These are phyloP conservation scores for Pleurotus tuoliensis DNA, from an alignment of 768 basidiomycete genomes.

Conservation along the genomic window DNA sequence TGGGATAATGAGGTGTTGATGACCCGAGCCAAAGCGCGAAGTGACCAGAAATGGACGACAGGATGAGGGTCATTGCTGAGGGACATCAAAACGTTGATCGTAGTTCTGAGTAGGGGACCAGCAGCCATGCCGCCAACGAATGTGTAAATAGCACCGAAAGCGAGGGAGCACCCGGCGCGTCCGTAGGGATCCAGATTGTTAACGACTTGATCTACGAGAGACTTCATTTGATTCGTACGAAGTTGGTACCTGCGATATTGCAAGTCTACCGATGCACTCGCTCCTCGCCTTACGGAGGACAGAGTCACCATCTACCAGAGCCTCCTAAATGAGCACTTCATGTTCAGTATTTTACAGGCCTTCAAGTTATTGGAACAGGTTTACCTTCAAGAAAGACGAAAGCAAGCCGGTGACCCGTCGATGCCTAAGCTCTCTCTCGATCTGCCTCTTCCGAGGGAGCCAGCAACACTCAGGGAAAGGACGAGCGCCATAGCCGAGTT, in stretches of 20 bases:
- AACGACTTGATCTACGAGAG: constrained; percentile 89
- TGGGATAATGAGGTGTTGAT: no score
- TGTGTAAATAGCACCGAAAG: constrained; percentile 88
- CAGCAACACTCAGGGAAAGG: constrained; percentile 43
- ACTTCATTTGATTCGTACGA: constrained; percentile 87
- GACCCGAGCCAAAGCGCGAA: constrained; percentile 80
- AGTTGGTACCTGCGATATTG: constrained; percentile 76
- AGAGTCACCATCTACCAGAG: constrained; percentile 75
- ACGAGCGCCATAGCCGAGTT: constrained; percentile 78
- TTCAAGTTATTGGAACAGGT: constrained; percentile 11
- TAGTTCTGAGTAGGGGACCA: constrained; percentile 90
- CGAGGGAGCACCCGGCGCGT: constrained; percentile 89
- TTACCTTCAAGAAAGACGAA: constrained; percentile 77
- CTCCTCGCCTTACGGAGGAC: constrained; percentile 76
- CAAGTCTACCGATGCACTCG: constrained; percentile 85
- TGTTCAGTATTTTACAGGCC: no score
- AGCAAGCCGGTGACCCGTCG: constrained; percentile 55
- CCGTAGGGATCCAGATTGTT: constrained; percentile 90
- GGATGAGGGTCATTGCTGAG: constrained; percentile 96
- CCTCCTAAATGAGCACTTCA: constrained; percentile 44
- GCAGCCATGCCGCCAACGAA: constrained; percentile 94
- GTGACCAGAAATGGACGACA: constrained; percentile 90
- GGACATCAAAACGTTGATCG: constrained; percentile 92
- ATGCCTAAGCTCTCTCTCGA: constrained; percentile 65
- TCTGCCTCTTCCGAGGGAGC: not conserved